Conservation (phyloP, 371 early-diverging fungal species). For the Mortierella sp. region DNA sequence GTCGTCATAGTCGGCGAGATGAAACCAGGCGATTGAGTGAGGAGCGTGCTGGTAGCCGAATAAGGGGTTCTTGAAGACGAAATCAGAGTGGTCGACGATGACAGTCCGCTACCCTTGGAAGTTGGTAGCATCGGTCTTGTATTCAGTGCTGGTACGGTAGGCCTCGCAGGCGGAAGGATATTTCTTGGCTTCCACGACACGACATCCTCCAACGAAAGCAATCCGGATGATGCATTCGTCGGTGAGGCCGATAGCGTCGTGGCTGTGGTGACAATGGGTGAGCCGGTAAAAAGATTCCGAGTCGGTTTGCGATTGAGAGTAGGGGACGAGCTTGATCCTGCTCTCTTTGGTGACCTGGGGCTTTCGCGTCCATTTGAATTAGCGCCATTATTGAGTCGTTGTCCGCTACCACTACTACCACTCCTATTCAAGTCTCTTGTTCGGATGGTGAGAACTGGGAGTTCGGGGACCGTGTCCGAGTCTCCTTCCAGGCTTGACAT, state of each 20-base stretch:
- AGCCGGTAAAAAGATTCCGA: constrained; percentile 12
- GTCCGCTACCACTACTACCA: constrained; percentile 11
- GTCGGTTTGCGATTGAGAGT: constrained; percentile 24
- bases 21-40: constrained; percentile 20
- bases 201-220: constrained; percentile 29
- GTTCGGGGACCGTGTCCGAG: constrained; percentile 44
- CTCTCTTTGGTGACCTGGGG: constrained; percentile 17
- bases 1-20: constrained; percentile 6
- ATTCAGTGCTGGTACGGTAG: constrained; percentile 19
- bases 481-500: constrained; percentile 46
- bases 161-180: constrained; percentile 11
- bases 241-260: not conserved
- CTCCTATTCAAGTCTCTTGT: constrained; percentile 32
- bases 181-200: constrained; percentile 38
- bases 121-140: constrained; percentile 12
- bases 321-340: constrained; percentile 11
- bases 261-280: not conserved
- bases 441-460: constrained; percentile 39
- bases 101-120: constrained; percentile 16
- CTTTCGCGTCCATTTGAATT: constrained; percentile 14
- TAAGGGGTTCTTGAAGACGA: constrained; percentile 22
- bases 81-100: constrained; percentile 20
- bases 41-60: constrained; percentile 5
- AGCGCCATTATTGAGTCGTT: not conserved
- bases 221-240: not conserved